These are phyloP conservation scores for Colletotrichum simmondsii DNA, from an alignment of 2,329 filamentous ascomycete species.

Conservation along the genomic window DNA sequence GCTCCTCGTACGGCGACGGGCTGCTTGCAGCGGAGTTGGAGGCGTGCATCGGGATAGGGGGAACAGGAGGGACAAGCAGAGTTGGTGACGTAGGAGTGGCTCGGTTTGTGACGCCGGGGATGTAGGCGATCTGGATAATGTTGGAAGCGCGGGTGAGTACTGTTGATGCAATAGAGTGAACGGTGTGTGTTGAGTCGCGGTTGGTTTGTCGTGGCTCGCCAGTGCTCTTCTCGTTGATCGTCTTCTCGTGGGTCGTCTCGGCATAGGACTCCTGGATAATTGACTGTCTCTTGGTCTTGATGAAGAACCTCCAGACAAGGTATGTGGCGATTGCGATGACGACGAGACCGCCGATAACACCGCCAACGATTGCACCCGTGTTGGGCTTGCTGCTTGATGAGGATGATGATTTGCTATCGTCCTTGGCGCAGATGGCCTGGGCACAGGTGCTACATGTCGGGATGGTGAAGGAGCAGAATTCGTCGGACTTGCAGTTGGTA, in stretches of 20 bases:
- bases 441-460: conserved; percentile 60
- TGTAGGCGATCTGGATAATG: conserved; percentile 99
- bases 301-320: conserved; percentile 87
- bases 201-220: conserved; percentile 63
- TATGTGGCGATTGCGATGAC: conserved; percentile 80
- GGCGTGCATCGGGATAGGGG: conserved; percentile 82
- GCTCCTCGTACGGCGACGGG: conserved; percentile 73
- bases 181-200: conserved; percentile 84
- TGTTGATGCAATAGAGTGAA: conserved; percentile 92
- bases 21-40: conserved; percentile 62
- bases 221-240: conserved; percentile 63
- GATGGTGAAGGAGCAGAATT: conserved; percentile 58
- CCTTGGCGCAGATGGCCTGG: conserved; percentile 56
- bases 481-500: conserved; percentile 48
- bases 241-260: conserved; percentile 68
- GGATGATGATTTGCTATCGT: conserved; percentile 37
- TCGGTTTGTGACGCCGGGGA: conserved; percentile 94
- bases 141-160: conserved; percentile 96
- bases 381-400: conserved; percentile 61
- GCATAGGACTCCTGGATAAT: conserved; percentile 64
- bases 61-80: conserved; percentile 88
- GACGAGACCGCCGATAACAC: conserved; percentile 86
- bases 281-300: conserved; percentile 81
- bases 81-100: conserved; percentile 85
- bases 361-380: conserved; percentile 88